Evolutionary conservation across 306 rosid genomes (phyloP).

Genomic region (Luffa aegyptiaca): DNA sequence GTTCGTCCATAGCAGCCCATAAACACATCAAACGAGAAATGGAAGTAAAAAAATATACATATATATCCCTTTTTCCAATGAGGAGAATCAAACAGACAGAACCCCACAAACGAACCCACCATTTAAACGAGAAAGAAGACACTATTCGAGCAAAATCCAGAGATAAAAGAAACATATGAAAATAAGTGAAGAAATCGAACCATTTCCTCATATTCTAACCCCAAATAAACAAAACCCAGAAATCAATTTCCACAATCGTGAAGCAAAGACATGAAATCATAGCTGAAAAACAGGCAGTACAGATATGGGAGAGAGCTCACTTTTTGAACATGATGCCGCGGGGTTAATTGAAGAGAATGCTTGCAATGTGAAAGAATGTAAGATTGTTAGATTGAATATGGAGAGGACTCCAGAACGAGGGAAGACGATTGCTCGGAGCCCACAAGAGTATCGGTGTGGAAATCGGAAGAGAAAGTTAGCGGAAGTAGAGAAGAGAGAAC

Average conservation of each 20-base stretch:
- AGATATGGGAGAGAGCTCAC: conserved; percentile 7
- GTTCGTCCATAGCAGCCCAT: neutral
- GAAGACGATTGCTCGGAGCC: neutral
- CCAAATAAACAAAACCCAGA: neutral
- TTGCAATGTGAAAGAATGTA: neutral
- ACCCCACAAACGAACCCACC: neutral
- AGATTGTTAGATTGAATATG: neutral
- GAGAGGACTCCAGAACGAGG: neutral
- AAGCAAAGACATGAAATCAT: neutral
- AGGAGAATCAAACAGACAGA: neutral
- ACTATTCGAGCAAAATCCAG: neutral
- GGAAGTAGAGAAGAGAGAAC: neutral
- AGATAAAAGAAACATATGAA: neutral
- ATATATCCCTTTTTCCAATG: neutral
- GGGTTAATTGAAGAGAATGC: neutral
- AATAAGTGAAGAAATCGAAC: neutral
- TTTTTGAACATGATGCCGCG: conserved; percentile 15
- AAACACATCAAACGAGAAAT: neutral
- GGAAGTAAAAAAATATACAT: neutral
- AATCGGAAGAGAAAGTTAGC: neutral
- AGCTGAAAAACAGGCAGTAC: neutral
- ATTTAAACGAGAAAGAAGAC: neutral
- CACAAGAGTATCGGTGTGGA: neutral
- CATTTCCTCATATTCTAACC: neutral
- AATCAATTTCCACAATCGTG: neutral